Percentiles rank a stretch among this genome's conserved stretches.
phyloP scores from a whole-genome alignment of 495 filamentous ascomycete genomes.

The Hypoxylon cercidicola region DNA sequence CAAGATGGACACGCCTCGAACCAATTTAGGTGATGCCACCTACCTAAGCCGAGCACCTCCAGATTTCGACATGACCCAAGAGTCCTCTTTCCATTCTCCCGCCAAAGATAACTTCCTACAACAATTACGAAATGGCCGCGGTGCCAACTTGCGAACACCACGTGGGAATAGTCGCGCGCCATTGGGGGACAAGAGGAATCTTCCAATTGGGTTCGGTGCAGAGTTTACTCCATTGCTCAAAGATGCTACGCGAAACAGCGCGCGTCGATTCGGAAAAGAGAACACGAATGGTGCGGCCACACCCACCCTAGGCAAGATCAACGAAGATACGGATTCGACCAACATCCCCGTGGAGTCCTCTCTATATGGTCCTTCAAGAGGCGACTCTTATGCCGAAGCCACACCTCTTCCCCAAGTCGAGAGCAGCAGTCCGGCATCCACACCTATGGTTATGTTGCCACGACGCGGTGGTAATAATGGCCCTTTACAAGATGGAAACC shows the following conservation, averaged over 20 bases:
- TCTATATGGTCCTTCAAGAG: constrained; percentile 71
- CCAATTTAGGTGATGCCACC: constrained; percentile 81
- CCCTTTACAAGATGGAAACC: constrained; percentile 81
- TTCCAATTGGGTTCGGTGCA: constrained; percentile 68
- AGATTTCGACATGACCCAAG: constrained; percentile 81
- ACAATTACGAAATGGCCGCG: constrained; percentile 69
- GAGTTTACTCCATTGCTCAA: constrained; percentile 96
- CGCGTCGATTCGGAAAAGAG: constrained; percentile 67
- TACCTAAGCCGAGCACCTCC: constrained; percentile 73
- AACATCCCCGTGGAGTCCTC: constrained; percentile 71
- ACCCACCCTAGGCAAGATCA: constrained; percentile 69
- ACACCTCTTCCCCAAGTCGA: constrained; percentile 73
- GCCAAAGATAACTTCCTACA: constrained; percentile 79
- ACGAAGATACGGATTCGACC: constrained; percentile 75
- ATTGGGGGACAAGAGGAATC: constrained; percentile 74
- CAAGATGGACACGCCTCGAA: constrained; percentile 77
- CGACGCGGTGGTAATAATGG: constrained; percentile 69
- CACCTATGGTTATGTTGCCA: constrained; percentile 73
- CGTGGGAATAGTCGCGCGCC: constrained; percentile 66
- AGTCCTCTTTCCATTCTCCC: constrained; percentile 87
- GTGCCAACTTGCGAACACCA: constrained; percentile 73
- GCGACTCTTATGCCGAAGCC: constrained; percentile 60
- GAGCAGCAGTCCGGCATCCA: constrained; percentile 81
- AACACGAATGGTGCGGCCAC: constrained; percentile 66
- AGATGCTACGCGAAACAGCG: constrained; percentile 84